phyloP scores from a whole-genome alignment of 768 basidiomycete species.

The Naematelia aurantialba region DNA sequence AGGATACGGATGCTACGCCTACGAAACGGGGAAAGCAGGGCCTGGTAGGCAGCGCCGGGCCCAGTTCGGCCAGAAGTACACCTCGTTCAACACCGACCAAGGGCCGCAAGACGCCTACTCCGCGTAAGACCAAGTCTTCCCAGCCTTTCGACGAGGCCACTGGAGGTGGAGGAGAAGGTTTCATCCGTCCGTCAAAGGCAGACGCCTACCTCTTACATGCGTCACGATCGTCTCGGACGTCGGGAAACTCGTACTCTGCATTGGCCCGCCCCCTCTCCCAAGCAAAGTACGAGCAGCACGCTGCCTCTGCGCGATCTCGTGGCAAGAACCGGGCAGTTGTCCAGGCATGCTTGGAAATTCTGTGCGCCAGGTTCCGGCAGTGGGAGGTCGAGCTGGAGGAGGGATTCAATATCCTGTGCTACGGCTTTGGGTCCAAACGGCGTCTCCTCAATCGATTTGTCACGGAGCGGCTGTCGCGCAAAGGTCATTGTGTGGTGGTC shows the following conservation, averaged over 20 bases:
- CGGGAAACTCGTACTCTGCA: constrained; percentile 71
- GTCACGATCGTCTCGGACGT: constrained; percentile 61
- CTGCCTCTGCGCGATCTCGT: constrained; percentile 10
- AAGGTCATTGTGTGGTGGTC: constrained; percentile 69
- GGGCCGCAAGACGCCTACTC: constrained; percentile 17
- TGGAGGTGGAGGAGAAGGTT: constrained; percentile 27
- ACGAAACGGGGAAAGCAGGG: constrained; percentile 24
- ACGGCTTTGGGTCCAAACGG: constrained; percentile 87
- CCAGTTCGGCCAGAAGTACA: constrained; percentile 6
- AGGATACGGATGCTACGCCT: constrained; percentile 27
- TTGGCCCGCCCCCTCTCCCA: constrained; percentile 64
- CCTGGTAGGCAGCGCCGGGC: constrained; percentile 20
- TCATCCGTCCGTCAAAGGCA: constrained; percentile 65
- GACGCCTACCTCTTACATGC: constrained; percentile 72
- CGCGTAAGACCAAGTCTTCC: constrained; percentile 7
- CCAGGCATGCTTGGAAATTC: constrained; percentile 41
- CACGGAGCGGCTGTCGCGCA: constrained; percentile 56
- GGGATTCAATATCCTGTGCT: constrained; percentile 84
- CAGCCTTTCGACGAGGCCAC: neutral
- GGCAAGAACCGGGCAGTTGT: constrained; percentile 14
- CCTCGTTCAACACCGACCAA: constrained; percentile 21
- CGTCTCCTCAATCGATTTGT: constrained; percentile 71
- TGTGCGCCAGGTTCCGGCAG: constrained; percentile 51
- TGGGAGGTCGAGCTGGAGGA: constrained; percentile 68
- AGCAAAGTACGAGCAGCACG: constrained; percentile 31